Conservation (phyloP, 768 basidiomycete genomes). For the Leccinum rimulosum region DNA sequence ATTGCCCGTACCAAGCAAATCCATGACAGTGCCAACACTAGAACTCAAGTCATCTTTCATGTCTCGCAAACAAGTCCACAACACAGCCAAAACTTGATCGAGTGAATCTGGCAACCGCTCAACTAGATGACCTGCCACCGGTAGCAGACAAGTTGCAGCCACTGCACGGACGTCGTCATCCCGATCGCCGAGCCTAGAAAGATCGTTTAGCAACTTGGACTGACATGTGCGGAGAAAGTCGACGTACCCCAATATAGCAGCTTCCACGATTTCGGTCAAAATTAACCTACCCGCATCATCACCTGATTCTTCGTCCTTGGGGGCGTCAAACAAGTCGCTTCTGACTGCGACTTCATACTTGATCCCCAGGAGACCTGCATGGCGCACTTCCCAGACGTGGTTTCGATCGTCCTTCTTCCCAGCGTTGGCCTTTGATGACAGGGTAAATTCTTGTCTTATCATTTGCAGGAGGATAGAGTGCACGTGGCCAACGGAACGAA, state of each 20-base stretch:
- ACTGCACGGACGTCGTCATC: slow-evolving; percentile 98
- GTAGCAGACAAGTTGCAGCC: slow-evolving; percentile 87
- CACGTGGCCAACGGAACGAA: slow-evolving; percentile 73
- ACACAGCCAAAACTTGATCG: slow-evolving; percentile 69
- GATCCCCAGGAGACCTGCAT: slow-evolving; percentile 95
- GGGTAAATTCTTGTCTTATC: slow-evolving; percentile 83
- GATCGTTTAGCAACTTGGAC: slow-evolving; percentile 9
- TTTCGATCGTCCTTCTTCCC: slow-evolving; percentile 37
- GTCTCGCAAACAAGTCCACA: slow-evolving; percentile 88
- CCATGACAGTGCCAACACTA: slow-evolving; percentile 97
- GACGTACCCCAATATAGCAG: slow-evolving; percentile 81
- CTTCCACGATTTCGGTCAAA: slow-evolving; percentile 81
- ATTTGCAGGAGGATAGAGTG: slow-evolving; percentile 85
- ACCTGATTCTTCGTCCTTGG: slow-evolving; percentile 34
- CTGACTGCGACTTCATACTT: slow-evolving; percentile 98
- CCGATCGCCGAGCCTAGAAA: slow-evolving; percentile 72
- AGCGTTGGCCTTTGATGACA: slow-evolving; percentile 36
- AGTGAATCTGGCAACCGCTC: slow-evolving; percentile 70
- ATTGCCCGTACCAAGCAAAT: slow-evolving; percentile 70
- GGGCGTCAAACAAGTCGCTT: slow-evolving; percentile 65
- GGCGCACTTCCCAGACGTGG: slow-evolving; percentile 95
- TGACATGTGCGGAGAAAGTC: background rate
- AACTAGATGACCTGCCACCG: slow-evolving; percentile 82
- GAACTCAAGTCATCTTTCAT: slow-evolving; percentile 97
- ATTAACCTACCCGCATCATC: slow-evolving; percentile 51